Percentiles rank a stretch among this genome's conserved stretches.
Conservation (phyloP, 176 grass and related monocot genomes). For the Coix lacrymajobi region DNA sequence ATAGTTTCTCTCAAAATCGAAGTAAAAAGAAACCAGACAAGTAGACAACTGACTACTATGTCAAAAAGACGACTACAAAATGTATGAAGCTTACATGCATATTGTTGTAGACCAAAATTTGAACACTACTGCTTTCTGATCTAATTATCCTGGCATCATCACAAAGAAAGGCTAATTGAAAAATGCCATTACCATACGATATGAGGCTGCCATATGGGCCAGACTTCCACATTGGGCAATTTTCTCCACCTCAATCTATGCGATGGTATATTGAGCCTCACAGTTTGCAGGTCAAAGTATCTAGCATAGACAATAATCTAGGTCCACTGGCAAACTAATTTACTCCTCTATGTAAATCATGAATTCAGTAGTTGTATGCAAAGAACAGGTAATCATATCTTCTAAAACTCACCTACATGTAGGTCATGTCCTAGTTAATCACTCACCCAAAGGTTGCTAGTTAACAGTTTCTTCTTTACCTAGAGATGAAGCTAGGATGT, state of each 20-base stretch:
- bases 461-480: background rate
- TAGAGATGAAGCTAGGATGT: background rate
- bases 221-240: background rate
- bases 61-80: slow-evolving; percentile 1
- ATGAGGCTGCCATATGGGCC: background rate
- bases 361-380: slow-evolving; percentile 1
- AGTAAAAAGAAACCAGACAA: background rate
- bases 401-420: background rate
- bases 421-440: background rate
- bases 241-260: background rate
- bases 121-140: background rate
- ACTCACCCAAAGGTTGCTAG: background rate
- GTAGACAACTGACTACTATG: background rate
- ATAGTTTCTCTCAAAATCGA: background rate
- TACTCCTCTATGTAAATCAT: background rate
- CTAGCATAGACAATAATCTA: slow-evolving; percentile 2
- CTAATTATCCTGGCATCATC: background rate
- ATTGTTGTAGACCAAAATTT: slow-evolving; percentile 13
- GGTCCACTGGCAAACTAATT: background rate
- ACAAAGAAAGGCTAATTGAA: background rate
- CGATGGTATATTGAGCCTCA: background rate
- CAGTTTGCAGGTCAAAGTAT: background rate
- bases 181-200: background rate
- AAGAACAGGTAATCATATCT: background rate
- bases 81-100: background rate